Conservation (phyloP, 78 protist genomes). For the Dictyostelium intermedium region DNA sequence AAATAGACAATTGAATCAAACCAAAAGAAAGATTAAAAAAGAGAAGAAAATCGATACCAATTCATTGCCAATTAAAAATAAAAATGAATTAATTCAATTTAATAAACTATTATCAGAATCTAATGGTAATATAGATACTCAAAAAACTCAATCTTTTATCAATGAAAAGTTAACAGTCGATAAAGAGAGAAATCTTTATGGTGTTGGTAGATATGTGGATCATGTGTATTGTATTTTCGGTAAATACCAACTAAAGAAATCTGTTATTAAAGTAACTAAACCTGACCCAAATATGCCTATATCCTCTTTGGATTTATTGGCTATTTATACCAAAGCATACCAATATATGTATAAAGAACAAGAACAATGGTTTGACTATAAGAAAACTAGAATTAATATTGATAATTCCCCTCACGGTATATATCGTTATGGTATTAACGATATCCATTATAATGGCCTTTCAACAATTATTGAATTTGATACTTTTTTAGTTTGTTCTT, state of each 20-base stretch:
- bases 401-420: background rate
- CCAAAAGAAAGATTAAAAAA: background rate
- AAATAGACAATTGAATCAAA: background rate
- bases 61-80: background rate
- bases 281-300: background rate
- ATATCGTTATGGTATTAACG: background rate
- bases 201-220: background rate
- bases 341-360: background rate
- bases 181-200: background rate
- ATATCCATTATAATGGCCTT: background rate
- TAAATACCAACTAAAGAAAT: background rate
- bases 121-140: background rate
- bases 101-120: background rate
- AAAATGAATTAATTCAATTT: background rate
- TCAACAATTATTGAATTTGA: background rate
- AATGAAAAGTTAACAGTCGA: background rate
- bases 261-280: background rate
- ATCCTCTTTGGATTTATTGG: background rate
- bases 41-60: background rate
- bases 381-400: background rate
- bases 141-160: background rate
- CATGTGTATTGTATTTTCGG: background rate
- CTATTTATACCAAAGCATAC: background rate
- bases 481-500: background rate
- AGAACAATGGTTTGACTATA: background rate